These are phyloP conservation scores for Pythium graminicola DNA, from an alignment of 352 stramenopile species.

Conservation along the genomic window DNA sequence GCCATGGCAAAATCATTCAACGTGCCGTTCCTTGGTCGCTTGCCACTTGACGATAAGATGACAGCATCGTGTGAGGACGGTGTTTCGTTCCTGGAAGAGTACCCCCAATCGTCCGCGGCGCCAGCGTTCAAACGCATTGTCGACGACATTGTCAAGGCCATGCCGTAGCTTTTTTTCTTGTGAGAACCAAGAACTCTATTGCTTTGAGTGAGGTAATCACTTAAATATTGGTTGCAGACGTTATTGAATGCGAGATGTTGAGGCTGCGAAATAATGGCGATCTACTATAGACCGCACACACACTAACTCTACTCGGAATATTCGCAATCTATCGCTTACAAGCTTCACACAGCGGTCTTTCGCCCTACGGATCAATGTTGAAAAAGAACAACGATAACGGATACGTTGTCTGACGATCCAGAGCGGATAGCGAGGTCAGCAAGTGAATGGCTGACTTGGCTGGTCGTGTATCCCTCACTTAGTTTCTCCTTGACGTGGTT, in stretches of 20 bases:
- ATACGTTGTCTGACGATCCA: conserved; percentile 84
- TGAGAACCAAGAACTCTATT: no score
- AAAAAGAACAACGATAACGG: conserved; percentile 79
- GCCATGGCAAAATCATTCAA: conserved; percentile 95
- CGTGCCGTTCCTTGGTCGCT: conserved; percentile 94
- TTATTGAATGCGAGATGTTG: conserved; percentile 3
- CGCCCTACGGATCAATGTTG: conserved; percentile 24
- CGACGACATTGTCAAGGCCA: conserved; percentile 50
- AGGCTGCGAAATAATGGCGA: neutral
- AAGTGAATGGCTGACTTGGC: conserved; percentile 76
- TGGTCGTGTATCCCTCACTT: conserved; percentile 57
- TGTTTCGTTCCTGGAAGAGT: conserved; percentile 89
- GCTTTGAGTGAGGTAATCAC: conserved; percentile 15
- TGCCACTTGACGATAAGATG: conserved; percentile 97
- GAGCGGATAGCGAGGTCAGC: conserved; percentile 83
- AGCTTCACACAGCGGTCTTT: neutral
- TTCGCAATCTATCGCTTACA: neutral
- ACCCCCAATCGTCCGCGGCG: conserved; percentile 61
- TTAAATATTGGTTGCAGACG: conserved; percentile 15
- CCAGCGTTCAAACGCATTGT: conserved; percentile 72
- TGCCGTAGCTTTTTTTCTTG: conserved; percentile 43
- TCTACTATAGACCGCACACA: conserved; percentile 3
- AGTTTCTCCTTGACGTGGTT: conserved; percentile 71
- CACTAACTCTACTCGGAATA: neutral
- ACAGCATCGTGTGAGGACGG: conserved; percentile 95